These are phyloP conservation scores for Meripilus lineatus DNA, from an alignment of 1,284 basidiomycete genomes.

Conservation along the genomic window DNA sequence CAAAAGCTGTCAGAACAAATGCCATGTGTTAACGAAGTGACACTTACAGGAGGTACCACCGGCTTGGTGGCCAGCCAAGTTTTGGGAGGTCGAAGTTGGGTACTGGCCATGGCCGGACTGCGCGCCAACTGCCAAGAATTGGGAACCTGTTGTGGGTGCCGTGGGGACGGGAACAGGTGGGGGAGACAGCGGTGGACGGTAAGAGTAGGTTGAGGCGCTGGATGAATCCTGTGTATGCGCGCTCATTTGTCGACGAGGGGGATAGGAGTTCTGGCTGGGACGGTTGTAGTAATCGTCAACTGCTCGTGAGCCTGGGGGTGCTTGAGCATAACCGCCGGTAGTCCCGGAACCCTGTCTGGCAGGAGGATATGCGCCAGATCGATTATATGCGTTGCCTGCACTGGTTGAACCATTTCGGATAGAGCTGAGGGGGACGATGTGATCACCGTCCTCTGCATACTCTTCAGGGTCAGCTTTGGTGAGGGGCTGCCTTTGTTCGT, in stretches of 20 bases:
- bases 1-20: neutral
- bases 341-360: conserved; percentile 20
- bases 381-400: conserved; percentile 20
- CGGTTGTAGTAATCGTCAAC: conserved; percentile 69
- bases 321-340: conserved; percentile 58
- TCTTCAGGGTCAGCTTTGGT: conserved; percentile 33
- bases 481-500: conserved; percentile 55
- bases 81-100: conserved; percentile 29
- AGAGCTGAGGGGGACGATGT: conserved; percentile 31
- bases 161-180: conserved; percentile 1
- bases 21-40: neutral
- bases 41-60: conserved; percentile 53
- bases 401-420: conserved; percentile 17
- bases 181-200: neutral
- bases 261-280: conserved; percentile 33
- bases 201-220: conserved; percentile 33
- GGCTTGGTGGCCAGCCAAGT: conserved; percentile 46
- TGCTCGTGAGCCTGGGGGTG: conserved; percentile 56
- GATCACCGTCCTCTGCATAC: conserved; percentile 48
- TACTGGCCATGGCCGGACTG: conserved; percentile 27
- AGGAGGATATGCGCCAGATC: conserved; percentile 27
- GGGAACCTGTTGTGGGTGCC: conserved; percentile 14
- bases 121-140: conserved; percentile 18
- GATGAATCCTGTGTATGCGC: conserved; percentile 32
- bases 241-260: conserved; percentile 21